Conservation (phyloP, 495 filamentous ascomycete species). For the Tuber umbilicatum region DNA sequence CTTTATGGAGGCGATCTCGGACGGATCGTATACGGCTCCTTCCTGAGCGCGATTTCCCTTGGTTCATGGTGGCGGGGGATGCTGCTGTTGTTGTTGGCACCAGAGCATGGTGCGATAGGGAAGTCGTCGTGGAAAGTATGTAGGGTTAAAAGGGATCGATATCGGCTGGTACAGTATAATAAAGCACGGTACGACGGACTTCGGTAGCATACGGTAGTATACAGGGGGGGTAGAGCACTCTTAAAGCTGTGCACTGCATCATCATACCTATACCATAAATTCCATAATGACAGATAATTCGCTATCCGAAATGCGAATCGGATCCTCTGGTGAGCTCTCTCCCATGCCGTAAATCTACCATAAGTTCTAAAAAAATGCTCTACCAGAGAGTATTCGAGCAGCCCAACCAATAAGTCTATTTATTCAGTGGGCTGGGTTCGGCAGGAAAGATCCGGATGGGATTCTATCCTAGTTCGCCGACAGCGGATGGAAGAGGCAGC, state of each 20-base stretch:
- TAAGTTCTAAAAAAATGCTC: neutral
- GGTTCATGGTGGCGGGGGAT: constrained; percentile 21
- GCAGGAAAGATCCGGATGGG: neutral
- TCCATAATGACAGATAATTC: neutral
- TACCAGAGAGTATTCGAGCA: neutral
- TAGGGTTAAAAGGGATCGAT: neutral
- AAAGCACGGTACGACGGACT: too few species aligned
- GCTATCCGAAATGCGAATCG: neutral
- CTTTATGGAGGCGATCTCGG: constrained; percentile 9
- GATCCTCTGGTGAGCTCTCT: neutral
- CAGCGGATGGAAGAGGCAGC: neutral
- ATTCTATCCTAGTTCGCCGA: too few species aligned
- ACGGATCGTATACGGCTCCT: constrained; percentile 9
- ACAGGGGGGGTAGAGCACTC: neutral
- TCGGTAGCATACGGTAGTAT: too few species aligned
- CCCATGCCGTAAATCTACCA: too few species aligned
- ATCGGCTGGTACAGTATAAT: neutral
- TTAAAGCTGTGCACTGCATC: neutral
- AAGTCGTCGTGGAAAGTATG: constrained; percentile 10
- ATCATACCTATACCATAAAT: neutral
- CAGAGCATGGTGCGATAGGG: constrained; percentile 25
- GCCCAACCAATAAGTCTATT: neutral
- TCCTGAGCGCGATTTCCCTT: constrained; percentile 21
- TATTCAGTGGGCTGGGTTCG: neutral
- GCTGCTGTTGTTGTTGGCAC: constrained; percentile 17